Evolutionary conservation across 768 basidiomycete genomes (phyloP), one percentile per base, ranked within the genome.

Genomic region (Podaxis sp.): DNA sequence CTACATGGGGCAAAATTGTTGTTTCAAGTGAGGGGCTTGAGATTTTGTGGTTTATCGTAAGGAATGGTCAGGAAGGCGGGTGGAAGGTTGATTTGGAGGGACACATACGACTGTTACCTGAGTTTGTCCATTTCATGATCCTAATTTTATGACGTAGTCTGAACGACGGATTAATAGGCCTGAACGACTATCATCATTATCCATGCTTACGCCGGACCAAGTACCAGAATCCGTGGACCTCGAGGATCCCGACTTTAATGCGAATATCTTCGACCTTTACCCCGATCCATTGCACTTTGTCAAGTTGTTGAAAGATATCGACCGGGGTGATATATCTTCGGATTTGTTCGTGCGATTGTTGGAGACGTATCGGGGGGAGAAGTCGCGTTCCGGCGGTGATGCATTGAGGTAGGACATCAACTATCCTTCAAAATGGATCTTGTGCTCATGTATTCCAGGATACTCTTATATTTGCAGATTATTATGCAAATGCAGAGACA

Each of bases 401-500:
- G 83, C 87, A 7, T 73, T 85, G 43, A 78, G 77, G 88, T 88
- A 52, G 59, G 76, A 66, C 29, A 5, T 7, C 22, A 12, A 51
- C 7, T 4, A n/a, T 57, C 59, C 55, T 43, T 22, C 29, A 1
- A 41, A 41, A 6, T 8, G 1, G 27, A 24, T 41, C 37, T n/a
- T 22, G 40, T 11, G 29, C 58, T 63, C 6, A 64, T 38, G 13
- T 24, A 40, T 37, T 11, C 38, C 60, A 92, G 91, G 64, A 83
- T 86, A 0, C 69, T 98, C 37, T 77, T 91, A 4, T 86, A 86
- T 66, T 80, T 96, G 24, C 93, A 96, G 69, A 78, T 96, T 38
- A 85, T 93, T 37, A 79, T 94, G 64, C 86, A 90, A 67, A 89
- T 97, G 80, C 91, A 95, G 71, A 79, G 84, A 1, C 81, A 86